Base-by-base conservation (phyloP, 371 early-diverging fungal genomes). In the Circinella umbellata region DNA sequence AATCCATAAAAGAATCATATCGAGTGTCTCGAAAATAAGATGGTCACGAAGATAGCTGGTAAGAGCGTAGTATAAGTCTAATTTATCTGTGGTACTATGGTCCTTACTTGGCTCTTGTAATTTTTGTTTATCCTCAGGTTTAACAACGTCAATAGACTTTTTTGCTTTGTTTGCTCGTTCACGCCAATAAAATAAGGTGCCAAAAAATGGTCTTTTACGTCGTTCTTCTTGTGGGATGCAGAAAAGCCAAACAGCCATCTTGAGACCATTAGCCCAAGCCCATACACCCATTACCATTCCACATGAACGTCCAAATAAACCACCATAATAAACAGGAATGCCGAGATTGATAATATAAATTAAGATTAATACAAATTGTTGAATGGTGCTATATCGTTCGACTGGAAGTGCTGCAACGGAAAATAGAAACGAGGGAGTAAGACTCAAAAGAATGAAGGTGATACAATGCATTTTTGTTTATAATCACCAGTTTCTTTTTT, bases 221-320 rank as follows among this genome's bases (percentile, higher is more conserved):
- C 81, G 69, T 69, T 81, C 81, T 49, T 79, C 77, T 63, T 75
- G 73, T 3, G 74, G 46, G 73, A 77, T 75, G 20, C 73, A 72
- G 59, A 77, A 77, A 13, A 81, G 61, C 81, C 81, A 81, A 2
- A 81, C 77, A 14, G 76, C 77, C 81, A 81, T 81, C 39, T 81
- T 81, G 73, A 81, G 73, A 3, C 74, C 72, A 15, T 60, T 77
- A 0, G 73, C 79, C 79, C 79, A 81, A 3, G 70, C 53, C 68
- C 72, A 76, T 0, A 79, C 79, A 1, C 76, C 61, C 0, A 68
- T 66, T 6, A 49, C 55, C 53, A 79, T 79, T 11, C 57, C 55
- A 20, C 66, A 69, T 27, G 70, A 27, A 10, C 72, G 73, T 1
- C 73, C 39, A 37, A 67, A 68, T 35, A 71, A 63, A 0, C 81